phyloP scores from a whole-genome alignment of 192 early-diverging fungal species.

The Coemansia sp. region DNA sequence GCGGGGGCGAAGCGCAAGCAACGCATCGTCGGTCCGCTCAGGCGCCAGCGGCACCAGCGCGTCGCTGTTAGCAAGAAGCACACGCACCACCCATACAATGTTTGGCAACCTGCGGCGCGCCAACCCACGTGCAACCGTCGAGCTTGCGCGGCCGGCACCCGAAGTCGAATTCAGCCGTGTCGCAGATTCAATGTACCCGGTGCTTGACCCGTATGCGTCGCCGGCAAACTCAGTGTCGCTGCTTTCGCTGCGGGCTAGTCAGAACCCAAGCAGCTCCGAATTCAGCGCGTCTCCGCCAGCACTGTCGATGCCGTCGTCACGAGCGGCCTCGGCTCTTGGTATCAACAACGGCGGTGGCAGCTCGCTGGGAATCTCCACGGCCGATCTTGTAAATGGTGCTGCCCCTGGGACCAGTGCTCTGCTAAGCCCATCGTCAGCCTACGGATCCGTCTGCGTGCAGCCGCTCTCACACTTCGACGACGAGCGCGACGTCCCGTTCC shows the following conservation, averaged over 20 bases:
- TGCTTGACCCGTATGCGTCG: constrained; percentile 15
- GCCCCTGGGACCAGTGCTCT: neutral
- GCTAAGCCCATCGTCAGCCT: neutral
- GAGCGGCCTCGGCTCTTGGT: neutral
- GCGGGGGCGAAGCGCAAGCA: constrained; percentile 1
- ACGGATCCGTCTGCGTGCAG: neutral
- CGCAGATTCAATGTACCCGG: constrained; percentile 16
- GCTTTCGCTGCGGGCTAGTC: constrained; percentile 38
- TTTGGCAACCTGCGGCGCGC: constrained; percentile 26
- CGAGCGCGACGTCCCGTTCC: constrained; percentile 43
- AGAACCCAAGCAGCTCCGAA: constrained; percentile 15
- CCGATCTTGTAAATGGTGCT: neutral
- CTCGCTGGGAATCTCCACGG: neutral
- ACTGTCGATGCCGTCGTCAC: neutral
- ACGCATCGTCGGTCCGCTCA: constrained; percentile 1
- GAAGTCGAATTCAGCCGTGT: constrained; percentile 45
- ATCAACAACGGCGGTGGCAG: neutral
- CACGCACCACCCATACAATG: constrained; percentile 25
- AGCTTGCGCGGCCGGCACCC: constrained; percentile 47
- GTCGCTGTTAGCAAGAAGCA: constrained; percentile 8
- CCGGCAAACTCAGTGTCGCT: constrained; percentile 37
- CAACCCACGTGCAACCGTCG: constrained; percentile 39
- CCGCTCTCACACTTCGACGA: constrained; percentile 29
- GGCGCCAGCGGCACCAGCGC: constrained; percentile 15
- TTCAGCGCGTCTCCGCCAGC: neutral